Evolutionary conservation across 1,284 basidiomycete genomes (phyloP).

Genomic region (Cryptococcus amylolentus): DNA sequence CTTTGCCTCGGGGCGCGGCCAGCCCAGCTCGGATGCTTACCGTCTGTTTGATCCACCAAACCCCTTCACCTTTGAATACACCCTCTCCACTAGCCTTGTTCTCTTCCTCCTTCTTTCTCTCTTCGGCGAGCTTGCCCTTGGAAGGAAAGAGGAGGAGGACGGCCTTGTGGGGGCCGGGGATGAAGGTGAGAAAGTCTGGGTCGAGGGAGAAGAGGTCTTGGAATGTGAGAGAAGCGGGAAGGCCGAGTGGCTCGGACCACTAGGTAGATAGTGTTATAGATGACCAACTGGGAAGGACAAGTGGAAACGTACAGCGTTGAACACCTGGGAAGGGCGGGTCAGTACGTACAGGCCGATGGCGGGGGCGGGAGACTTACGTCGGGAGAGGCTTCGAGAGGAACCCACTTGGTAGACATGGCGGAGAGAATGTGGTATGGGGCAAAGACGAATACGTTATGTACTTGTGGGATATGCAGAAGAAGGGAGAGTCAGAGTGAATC

Average conservation of each 20-base stretch:
- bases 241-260: constrained; percentile 74
- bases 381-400: constrained; percentile 73
- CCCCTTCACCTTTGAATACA: constrained; percentile 26
- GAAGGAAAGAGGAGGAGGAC: constrained; percentile 79
- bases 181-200: constrained; percentile 66
- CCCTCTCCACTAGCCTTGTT: constrained; percentile 8
- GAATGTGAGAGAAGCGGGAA: constrained; percentile 62
- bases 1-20: neutral
- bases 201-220: constrained; percentile 80
- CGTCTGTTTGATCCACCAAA: constrained; percentile 53
- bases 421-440: neutral
- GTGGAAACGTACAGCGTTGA: constrained; percentile 41
- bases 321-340: constrained; percentile 33
- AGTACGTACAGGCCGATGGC: neutral
- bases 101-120: constrained; percentile 54
- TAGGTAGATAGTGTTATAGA: constrained; percentile 39
- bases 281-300: neutral
- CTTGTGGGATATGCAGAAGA: too few relatives aligned
- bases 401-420: constrained; percentile 55
- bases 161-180: constrained; percentile 70
- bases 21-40: constrained; percentile 28
- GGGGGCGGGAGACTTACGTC: constrained; percentile 53
- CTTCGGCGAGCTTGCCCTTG: constrained; percentile 55
- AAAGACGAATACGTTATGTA: too few relatives aligned
- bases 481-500: neutral